Percentiles rank a stretch among this genome's conserved stretches.
phyloP scores from a whole-genome alignment of 2,329 filamentous ascomycete species.

The Apiospora hydei region DNA sequence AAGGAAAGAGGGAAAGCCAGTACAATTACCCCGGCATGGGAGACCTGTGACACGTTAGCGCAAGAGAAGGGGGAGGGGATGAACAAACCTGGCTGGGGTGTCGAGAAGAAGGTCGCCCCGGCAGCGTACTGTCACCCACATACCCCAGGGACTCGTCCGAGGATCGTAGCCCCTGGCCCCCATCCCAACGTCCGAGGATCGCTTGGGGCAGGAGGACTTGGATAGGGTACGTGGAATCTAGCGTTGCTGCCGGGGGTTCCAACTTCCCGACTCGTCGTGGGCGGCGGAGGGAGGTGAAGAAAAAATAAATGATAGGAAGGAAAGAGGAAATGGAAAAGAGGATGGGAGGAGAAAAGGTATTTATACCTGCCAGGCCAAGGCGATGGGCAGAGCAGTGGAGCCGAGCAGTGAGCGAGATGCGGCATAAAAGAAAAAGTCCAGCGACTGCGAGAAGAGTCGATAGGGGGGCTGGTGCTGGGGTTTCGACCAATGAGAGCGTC shows the following conservation, averaged over 20 bases:
- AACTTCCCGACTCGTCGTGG: not conserved
- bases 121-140: not conserved
- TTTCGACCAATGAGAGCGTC: not conserved
- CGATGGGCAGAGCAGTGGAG: not conserved
- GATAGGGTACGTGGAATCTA: not conserved
- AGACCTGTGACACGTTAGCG: not conserved
- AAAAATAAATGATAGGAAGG: not conserved
- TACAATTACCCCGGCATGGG: constrained; percentile 7
- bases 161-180: not conserved
- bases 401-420: not conserved
- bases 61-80: not conserved
- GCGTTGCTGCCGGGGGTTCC: not conserved
- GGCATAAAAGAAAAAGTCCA: not conserved
- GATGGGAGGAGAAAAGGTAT: not conserved
- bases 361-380: not conserved
- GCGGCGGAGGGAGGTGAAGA: not conserved
- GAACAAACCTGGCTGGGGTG: not conserved
- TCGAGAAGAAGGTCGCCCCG: not conserved
- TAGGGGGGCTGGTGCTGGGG: not conserved
- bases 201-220: not conserved
- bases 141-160: not conserved
- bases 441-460: not conserved
- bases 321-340: not conserved
- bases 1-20: not conserved
- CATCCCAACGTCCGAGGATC: constrained; percentile 16